Evolutionary conservation across 805 yeast genomes (phyloP).

Genomic region (Candida golubevii): DNA sequence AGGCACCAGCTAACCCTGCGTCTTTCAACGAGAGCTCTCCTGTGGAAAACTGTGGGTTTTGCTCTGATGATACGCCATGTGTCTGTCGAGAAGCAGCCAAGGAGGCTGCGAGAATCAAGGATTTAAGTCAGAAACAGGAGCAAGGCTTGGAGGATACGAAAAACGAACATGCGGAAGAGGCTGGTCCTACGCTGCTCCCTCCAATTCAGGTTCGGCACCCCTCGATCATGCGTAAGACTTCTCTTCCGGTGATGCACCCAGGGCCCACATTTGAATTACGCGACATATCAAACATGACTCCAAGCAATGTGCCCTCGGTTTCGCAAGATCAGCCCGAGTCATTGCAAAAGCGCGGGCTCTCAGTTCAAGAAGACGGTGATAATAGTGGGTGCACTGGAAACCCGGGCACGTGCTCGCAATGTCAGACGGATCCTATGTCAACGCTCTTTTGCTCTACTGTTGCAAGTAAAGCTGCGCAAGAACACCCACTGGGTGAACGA

Average conservation of each 20-base stretch:
- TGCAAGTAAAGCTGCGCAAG: slow-evolving; percentile 47
- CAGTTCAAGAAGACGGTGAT: slow-evolving; percentile 13
- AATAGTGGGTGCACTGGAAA: slow-evolving; percentile 68
- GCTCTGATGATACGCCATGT: slow-evolving; percentile 89
- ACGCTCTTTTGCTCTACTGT: slow-evolving; percentile 85
- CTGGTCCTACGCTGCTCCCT: slow-evolving; percentile 34
- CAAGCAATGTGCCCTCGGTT: slow-evolving; percentile 36
- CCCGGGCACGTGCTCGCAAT: slow-evolving; percentile 82
- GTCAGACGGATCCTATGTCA: slow-evolving; percentile 83
- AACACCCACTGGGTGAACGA: slow-evolving; percentile 7
- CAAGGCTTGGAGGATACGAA: slow-evolving; percentile 6
- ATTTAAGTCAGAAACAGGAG: slow-evolving; percentile 18
- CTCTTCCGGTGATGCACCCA: slow-evolving; percentile 58
- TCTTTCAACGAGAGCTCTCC: slow-evolving; percentile 44
- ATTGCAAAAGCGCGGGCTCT: neutral
- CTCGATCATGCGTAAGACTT: slow-evolving; percentile 24
- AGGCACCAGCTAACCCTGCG: slow-evolving; percentile 1
- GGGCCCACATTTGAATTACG: slow-evolving; percentile 56
- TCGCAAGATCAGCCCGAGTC: slow-evolving; percentile 2
- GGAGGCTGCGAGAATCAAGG: slow-evolving; percentile 41
- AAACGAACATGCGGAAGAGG: slow-evolving; percentile 28
- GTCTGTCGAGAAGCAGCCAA: slow-evolving; percentile 78
- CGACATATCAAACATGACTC: slow-evolving; percentile 38
- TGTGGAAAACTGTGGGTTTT: slow-evolving; percentile 84
- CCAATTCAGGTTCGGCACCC: slow-evolving; percentile 33